phyloP scores from a whole-genome alignment of 495 filamentous ascomycete species.

The Rostrohypoxylon terebratum region DNA sequence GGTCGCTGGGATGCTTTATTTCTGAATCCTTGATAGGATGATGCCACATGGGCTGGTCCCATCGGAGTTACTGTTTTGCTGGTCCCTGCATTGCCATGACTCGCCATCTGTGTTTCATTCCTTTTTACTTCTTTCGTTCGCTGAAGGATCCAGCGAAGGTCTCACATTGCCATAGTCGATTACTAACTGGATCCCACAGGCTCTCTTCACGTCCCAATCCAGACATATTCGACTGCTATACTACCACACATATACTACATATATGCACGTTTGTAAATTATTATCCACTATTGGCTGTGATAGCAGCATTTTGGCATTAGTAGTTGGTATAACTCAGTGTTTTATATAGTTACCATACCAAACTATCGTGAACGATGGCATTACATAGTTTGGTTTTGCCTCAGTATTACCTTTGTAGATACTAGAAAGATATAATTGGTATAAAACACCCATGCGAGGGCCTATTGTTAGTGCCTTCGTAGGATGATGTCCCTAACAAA shows the following conservation, averaged over 20 bases:
- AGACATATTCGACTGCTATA: not conserved
- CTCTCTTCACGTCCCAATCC: not conserved
- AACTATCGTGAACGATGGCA: not conserved
- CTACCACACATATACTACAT: not conserved
- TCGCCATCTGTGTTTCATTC: constrained; percentile 31
- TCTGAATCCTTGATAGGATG: constrained; percentile 1
- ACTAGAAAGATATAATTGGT: constrained; percentile 10
- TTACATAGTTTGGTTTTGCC: constrained; percentile 5
- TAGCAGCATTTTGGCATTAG: not conserved
- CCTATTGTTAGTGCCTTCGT: constrained; percentile 14
- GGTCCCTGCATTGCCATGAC: constrained; percentile 32
- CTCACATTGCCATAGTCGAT: constrained; percentile 4
- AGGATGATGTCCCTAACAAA: constrained; percentile 6
- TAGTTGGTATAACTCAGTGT: constrained; percentile 16
- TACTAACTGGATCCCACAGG: constrained; percentile 1
- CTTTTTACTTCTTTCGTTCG: constrained; percentile 8
- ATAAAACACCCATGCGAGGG: constrained; percentile 12
- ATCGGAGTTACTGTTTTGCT: constrained; percentile 22
- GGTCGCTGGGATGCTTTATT: constrained; percentile 2
- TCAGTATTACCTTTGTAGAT: not conserved
- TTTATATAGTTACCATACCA: constrained; percentile 2
- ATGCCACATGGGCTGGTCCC: constrained; percentile 33
- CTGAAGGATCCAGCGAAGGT: constrained; percentile 23
- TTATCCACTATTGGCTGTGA: constrained; percentile 8
- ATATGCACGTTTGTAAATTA: constrained; percentile 25